Percentiles rank a stretch among this genome's conserved stretches.
Conservation (phyloP, 805 yeast genomes). For the Schwanniomyces vanrijiae region DNA sequence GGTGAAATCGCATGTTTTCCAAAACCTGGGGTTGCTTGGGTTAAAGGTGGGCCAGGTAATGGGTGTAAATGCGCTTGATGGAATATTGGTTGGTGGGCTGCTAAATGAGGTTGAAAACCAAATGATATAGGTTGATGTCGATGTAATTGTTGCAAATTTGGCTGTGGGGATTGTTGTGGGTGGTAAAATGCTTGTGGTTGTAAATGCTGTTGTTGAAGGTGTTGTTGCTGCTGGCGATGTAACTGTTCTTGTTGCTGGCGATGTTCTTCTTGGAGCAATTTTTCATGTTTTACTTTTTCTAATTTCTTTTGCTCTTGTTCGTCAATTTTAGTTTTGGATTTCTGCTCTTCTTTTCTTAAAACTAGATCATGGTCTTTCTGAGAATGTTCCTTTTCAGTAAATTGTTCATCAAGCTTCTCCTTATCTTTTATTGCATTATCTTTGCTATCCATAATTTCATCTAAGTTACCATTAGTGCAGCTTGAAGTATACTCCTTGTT, state of each 20-base stretch:
- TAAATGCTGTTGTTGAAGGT: constrained; percentile 1
- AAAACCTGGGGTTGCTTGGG: not conserved
- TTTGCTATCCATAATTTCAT: not conserved
- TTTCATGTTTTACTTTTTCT: not conserved
- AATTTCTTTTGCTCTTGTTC: constrained; percentile 2
- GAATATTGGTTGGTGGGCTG: not conserved
- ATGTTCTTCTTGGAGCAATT: not conserved
- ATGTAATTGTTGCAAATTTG: constrained; percentile 6
- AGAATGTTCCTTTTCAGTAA: not conserved
- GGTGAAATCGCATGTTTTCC: not conserved
- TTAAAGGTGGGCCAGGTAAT: not conserved
- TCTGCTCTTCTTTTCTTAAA: not conserved
- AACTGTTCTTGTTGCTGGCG: constrained; percentile 7
- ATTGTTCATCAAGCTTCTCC: not conserved
- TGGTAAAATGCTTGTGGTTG: constrained; percentile 4
- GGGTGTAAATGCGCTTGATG: not conserved
- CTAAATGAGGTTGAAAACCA: not conserved
- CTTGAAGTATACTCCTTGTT: too few relatives aligned
- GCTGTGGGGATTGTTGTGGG: constrained; percentile 1
- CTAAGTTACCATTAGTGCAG: not conserved
- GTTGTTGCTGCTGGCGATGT: constrained; percentile 6
- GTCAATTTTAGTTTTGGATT: not conserved
- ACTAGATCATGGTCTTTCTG: not conserved
- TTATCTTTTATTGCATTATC: not conserved
- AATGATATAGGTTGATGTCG: constrained; percentile 2